These are phyloP conservation scores for Apostasia ramifera DNA, from an alignment of 106 monocot species.

Conservation along the genomic window DNA sequence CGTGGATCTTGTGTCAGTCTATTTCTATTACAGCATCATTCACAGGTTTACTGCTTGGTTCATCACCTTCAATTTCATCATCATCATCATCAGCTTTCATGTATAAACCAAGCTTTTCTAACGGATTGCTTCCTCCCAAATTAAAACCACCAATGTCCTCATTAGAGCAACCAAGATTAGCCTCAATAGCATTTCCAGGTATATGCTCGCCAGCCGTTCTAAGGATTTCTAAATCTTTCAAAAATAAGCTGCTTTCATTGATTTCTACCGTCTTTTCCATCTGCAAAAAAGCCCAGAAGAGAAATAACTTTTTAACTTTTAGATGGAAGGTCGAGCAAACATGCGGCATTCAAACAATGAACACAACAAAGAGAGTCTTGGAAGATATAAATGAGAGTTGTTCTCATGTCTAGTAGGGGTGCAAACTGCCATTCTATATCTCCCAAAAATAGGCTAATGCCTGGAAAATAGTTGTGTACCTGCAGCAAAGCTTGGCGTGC, in stretches of 20 bases:
- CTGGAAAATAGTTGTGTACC: slow-evolving; percentile 11
- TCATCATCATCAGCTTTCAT: slow-evolving; percentile 91
- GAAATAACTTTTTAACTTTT: no score
- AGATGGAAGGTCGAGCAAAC: no score
- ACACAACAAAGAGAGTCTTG: no score
- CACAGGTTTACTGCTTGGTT: slow-evolving; percentile 6
- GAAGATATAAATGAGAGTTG: no score
- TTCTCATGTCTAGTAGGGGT: no score
- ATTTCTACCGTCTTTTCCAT: slow-evolving; percentile 86
- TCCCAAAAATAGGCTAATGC: neutral
- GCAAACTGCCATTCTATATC: no score
- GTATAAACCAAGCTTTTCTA: slow-evolving; percentile 83
- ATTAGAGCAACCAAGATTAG: slow-evolving; percentile 42
- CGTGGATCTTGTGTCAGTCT: slow-evolving; percentile 15
- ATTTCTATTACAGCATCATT: slow-evolving; percentile 59
- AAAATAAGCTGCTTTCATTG: slow-evolving; percentile 46
- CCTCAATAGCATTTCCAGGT: slow-evolving; percentile 55
- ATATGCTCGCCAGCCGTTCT: slow-evolving; percentile 37
- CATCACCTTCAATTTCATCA: slow-evolving; percentile 49
- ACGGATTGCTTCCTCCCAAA: slow-evolving; percentile 59
- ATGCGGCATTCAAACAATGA: no score
- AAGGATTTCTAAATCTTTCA: slow-evolving; percentile 86
- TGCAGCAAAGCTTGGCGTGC: slow-evolving; percentile 85
- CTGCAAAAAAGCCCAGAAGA: slow-evolving; percentile 19
- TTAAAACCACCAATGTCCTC: slow-evolving; percentile 61